Conservation (phyloP, 371 early-diverging fungal species). For the Mucor velutinosus region DNA sequence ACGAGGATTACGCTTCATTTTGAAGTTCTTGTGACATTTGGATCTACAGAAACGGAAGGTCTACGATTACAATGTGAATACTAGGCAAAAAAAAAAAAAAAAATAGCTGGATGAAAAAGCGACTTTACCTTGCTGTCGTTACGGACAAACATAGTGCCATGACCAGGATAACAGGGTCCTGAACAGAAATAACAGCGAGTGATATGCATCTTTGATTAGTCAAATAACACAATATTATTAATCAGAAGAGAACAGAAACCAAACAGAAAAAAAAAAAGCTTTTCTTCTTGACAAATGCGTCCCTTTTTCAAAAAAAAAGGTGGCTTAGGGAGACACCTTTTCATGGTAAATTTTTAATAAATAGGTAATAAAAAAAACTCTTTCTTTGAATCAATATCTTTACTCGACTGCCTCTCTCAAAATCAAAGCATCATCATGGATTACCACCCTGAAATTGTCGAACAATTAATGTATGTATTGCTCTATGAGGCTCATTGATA, state of each 20-base stretch:
- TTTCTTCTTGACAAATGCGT: slow-evolving; percentile 6
- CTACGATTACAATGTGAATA: slow-evolving; percentile 36
- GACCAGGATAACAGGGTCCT: slow-evolving; percentile 97
- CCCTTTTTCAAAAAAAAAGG: neutral
- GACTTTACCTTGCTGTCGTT: slow-evolving; percentile 91
- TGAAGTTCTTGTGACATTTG: slow-evolving; percentile 99
- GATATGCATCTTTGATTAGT: slow-evolving; percentile 81
- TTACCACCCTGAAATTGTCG: slow-evolving; percentile 51
- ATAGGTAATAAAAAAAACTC: neutral
- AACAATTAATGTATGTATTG: slow-evolving; percentile 52
- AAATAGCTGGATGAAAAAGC: neutral
- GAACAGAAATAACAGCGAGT: slow-evolving; percentile 99
- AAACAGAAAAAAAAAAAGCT: slow-evolving; percentile 1
- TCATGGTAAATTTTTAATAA: neutral
- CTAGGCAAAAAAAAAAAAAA: neutral
- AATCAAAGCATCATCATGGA: slow-evolving; percentile 30
- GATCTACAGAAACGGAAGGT: slow-evolving; percentile 98
- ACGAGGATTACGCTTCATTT: slow-evolving; percentile 99
- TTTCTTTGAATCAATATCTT: neutral
- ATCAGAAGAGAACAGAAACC: slow-evolving; percentile 5
- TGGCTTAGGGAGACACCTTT: neutral
- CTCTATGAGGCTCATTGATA: neutral
- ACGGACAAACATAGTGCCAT: slow-evolving; percentile 98
- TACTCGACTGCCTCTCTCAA: neutral
- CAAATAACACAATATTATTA: slow-evolving; percentile 21